phyloP scores from a whole-genome alignment of 208 protist genomes.

The Borovskyia barvae region DNA sequence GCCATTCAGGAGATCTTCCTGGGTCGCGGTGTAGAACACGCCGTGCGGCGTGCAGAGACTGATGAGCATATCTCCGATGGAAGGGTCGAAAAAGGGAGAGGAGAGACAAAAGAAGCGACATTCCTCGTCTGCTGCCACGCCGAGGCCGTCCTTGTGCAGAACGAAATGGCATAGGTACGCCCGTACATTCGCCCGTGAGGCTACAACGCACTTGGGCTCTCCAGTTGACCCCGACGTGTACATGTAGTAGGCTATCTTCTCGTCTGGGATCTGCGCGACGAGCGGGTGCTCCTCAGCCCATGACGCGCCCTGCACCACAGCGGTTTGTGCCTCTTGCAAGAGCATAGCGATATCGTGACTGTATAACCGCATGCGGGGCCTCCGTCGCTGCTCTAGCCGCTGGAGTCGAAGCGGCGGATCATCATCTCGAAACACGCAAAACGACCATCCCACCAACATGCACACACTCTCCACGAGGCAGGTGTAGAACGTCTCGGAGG shows the following conservation, averaged over 20 bases:
- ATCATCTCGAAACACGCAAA: slow-evolving; percentile 42
- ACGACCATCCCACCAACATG: slow-evolving; percentile 31
- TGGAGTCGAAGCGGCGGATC: slow-evolving; percentile 33
- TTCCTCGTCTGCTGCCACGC: not conserved
- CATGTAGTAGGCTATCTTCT: slow-evolving; percentile 47
- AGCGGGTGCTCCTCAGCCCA: not conserved
- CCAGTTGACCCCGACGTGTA: slow-evolving; percentile 67
- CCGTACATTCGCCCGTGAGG: slow-evolving; percentile 34
- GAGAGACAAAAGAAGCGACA: slow-evolving; percentile 41
- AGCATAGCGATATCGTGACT: slow-evolving; percentile 13
- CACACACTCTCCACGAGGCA: slow-evolving; percentile 49
- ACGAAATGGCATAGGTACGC: slow-evolving; percentile 43
- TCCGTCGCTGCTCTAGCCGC: slow-evolving; percentile 16
- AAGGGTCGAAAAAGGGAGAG: slow-evolving; percentile 60
- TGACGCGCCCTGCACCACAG: not conserved
- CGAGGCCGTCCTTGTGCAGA: slow-evolving; percentile 22
- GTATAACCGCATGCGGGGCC: slow-evolving; percentile 19
- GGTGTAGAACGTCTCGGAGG: slow-evolving; percentile 38
- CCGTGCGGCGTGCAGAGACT: slow-evolving; percentile 28
- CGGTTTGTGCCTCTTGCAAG: slow-evolving; percentile 6
- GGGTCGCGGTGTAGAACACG: slow-evolving; percentile 23
- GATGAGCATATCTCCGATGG: slow-evolving; percentile 51
- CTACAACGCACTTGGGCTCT: slow-evolving; percentile 50
- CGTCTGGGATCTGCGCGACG: slow-evolving; percentile 1
- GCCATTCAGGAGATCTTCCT: slow-evolving; percentile 22